phyloP scores from a whole-genome alignment of 1,284 basidiomycete genomes.

The Ceratobasidium theobromae region DNA sequence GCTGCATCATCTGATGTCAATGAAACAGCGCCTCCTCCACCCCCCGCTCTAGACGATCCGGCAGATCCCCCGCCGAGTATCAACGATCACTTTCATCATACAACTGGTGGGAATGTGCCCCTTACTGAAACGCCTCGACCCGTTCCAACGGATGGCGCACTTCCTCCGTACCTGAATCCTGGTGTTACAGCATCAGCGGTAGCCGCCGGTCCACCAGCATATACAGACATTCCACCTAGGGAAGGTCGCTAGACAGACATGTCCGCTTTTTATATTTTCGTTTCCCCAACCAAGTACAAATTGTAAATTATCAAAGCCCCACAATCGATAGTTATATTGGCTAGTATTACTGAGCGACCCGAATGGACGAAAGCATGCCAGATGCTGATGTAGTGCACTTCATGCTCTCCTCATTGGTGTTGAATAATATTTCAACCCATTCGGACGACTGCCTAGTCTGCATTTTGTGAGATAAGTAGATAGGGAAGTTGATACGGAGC shows the following conservation, averaged over 20 bases:
- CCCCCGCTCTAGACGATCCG: constrained; percentile 80
- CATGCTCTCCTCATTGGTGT: constrained; percentile 12
- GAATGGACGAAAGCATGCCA: constrained; percentile 10
- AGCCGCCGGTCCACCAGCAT: constrained; percentile 19
- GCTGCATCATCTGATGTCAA: constrained; percentile 43
- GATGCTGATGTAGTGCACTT: constrained; percentile 16
- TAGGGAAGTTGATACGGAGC: neutral
- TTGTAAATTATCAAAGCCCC: constrained; percentile 27
- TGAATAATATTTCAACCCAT: constrained; percentile 16
- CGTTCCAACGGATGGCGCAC: constrained; percentile 14
- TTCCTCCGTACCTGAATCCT: constrained; percentile 27
- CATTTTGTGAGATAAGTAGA: neutral
- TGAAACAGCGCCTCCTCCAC: constrained; percentile 59
- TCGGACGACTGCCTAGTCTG: constrained; percentile 18
- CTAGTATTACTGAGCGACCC: constrained; percentile 2
- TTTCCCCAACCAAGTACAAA: neutral
- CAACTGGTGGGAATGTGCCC: constrained; percentile 38
- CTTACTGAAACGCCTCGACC: constrained; percentile 18
- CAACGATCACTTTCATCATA: constrained; percentile 54
- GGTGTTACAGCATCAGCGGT: neutral
- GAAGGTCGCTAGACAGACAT: neutral
- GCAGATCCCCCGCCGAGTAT: constrained; percentile 80
- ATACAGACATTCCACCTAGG: constrained; percentile 26
- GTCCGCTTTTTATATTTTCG: neutral
- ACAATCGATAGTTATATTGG: neutral